These are phyloP conservation scores for Pichia phayaonensis DNA, from an alignment of 805 yeast genomes.

Conservation along the genomic window DNA sequence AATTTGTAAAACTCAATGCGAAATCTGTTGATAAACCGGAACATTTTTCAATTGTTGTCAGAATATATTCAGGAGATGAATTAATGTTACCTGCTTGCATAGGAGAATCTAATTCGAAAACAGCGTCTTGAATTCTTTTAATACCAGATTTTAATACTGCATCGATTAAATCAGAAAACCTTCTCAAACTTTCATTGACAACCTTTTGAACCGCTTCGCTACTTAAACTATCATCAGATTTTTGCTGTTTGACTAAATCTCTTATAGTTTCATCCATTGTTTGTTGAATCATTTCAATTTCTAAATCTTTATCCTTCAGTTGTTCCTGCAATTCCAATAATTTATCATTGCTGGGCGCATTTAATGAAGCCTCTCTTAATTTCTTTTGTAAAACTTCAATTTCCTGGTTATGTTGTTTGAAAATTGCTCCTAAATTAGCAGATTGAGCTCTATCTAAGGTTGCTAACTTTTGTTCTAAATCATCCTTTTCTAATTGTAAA, in stretches of 20 bases:
- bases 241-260: slow-evolving; percentile 44
- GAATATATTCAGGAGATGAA: slow-evolving; percentile 60
- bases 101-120: slow-evolving; percentile 66
- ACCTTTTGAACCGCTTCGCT: slow-evolving; percentile 54
- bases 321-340: slow-evolving; percentile 33
- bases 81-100: slow-evolving; percentile 77
- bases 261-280: slow-evolving; percentile 65
- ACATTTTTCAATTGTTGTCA: slow-evolving; percentile 63
- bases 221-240: slow-evolving; percentile 43
- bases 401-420: slow-evolving; percentile 58
- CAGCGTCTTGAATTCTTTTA: slow-evolving; percentile 63
- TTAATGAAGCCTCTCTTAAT: slow-evolving; percentile 25
- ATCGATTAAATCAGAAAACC: slow-evolving; percentile 51
- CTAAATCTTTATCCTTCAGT: slow-evolving; percentile 65
- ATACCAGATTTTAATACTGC: slow-evolving; percentile 63
- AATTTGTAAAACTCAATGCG: slow-evolving; percentile 67
- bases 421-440: slow-evolving; percentile 50
- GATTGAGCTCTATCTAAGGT: slow-evolving; percentile 57
- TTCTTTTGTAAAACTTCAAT: slow-evolving; percentile 41
- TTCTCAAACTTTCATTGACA: slow-evolving; percentile 38
- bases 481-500: slow-evolving; percentile 56
- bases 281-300: slow-evolving; percentile 70
- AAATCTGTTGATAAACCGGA: slow-evolving; percentile 71
- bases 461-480: slow-evolving; percentile 48
- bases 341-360: slow-evolving; percentile 15